Base-by-base conservation (phyloP, 2,329 filamentous ascomycete species). In the Ampelomyces quisqualis region DNA sequence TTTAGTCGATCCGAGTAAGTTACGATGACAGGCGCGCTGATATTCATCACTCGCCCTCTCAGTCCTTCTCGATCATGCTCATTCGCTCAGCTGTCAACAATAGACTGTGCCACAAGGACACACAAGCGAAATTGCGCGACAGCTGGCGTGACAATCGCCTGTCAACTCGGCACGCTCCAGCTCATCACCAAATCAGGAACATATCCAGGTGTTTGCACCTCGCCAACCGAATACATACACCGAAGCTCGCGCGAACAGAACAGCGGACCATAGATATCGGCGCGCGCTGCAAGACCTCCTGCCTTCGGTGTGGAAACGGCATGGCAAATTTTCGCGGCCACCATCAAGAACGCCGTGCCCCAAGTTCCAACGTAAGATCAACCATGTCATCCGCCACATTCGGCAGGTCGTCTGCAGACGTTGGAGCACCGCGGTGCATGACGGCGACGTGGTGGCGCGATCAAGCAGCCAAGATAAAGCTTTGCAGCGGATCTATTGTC, bases 381-480 rank as follows among this genome's bases (percentile, higher is more conserved):
- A 45, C 47, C 22, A 34, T 20, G 36, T n/a, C 10, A 7, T 17
- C 24, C n/a, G 28, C 44, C 49, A 27, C 23, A 45, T 59, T 20
- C n/a, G 58, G 58, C 43, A 62, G 57, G 58, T 60, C 40, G 40
- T 55, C 32, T 45, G 45, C 40, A 49, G 37, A 30, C 40, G 38
- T 34, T 46, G 37, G 28, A 43, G 28, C 30, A 18, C 27, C 34
- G 22, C 3, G 29, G 23, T 15, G 34, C 19, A 28, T 20, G 4
- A 20, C 24, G 30, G 14, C n/a, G n/a, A 33, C 27, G 43, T n/a
- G 15, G 46, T 53, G 51, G 57, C 51, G 48, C 37, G 27, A 32
- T 41, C 49, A 62, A 62, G 54, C 45, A 38, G 57, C 58, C 55
- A 59, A 60, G 55, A 32, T 38, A 55, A 60, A 40, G 51, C 55